Percentiles rank a stretch among this genome's conserved stretches.
Conservation (phyloP, 768 basidiomycete genomes). For the Cystofilobasidium macerans region DNA sequence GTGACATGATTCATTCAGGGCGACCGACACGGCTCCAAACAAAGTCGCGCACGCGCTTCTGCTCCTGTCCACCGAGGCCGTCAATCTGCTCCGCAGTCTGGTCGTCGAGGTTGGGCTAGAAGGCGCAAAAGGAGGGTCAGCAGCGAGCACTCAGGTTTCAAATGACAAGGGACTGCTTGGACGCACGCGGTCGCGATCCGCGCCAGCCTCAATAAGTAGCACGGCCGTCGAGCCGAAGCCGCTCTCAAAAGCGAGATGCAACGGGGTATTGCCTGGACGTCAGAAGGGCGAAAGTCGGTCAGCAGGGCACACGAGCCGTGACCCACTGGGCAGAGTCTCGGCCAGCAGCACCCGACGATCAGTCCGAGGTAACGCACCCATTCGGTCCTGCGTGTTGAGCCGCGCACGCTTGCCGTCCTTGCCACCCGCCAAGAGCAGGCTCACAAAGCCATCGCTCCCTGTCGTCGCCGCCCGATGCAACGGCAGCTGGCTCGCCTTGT, state of each 20-base stretch:
- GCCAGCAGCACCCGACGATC: too few species aligned
- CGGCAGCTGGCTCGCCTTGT: conserved; percentile 84
- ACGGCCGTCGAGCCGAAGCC: conserved; percentile 86
- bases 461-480: conserved; percentile 96
- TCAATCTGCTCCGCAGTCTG: conserved; percentile 77
- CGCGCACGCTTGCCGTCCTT: conserved; percentile 55
- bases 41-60: conserved; percentile 65
- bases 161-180: background rate
- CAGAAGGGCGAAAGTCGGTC: conserved; percentile 45
- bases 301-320: background rate
- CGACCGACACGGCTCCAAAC: conserved; percentile 40
- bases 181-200: conserved; percentile 76
- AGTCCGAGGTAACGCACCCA: conserved; percentile 31
- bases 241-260: conserved; percentile 95
- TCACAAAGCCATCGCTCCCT: conserved; percentile 80
- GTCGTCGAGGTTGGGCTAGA: conserved; percentile 68
- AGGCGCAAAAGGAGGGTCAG: background rate
- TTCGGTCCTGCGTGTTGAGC: conserved; percentile 55
- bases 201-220: conserved; percentile 83
- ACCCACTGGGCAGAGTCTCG: background rate
- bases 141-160: background rate
- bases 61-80: conserved; percentile 83
- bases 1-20: conserved; percentile 10
- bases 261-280: conserved; percentile 71
- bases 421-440: conserved; percentile 50